Percentiles rank a stretch among this genome's conserved stretches.
These are phyloP conservation scores for Pseudogymnoascus sp. DNA, from an alignment of 2,329 filamentous ascomycete species.

Conservation along the genomic window DNA sequence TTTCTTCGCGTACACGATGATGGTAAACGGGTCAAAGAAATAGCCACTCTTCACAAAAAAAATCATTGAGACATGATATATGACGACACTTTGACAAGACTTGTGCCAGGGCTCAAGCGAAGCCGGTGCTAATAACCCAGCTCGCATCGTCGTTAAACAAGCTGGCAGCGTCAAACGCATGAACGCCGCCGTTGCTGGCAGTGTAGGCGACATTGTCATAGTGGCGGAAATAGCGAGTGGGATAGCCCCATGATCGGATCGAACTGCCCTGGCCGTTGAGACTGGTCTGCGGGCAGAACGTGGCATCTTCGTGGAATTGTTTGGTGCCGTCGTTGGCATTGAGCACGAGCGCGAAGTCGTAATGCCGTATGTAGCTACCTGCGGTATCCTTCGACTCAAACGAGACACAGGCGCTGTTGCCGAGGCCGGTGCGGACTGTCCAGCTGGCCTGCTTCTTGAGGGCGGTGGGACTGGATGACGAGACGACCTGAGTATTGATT, in stretches of 20 bases:
- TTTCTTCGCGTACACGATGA: background rate
- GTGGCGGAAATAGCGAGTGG: slow-evolving; percentile 51
- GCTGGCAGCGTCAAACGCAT: slow-evolving; percentile 40
- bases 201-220: slow-evolving; percentile 39
- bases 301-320: slow-evolving; percentile 52
- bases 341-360: slow-evolving; percentile 42
- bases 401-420: slow-evolving; percentile 48
- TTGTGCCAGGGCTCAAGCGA: slow-evolving; percentile 30
- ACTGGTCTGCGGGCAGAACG: slow-evolving; percentile 49
- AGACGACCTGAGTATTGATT: slow-evolving; percentile 47
- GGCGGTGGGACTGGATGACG: slow-evolving; percentile 39
- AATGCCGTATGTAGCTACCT: slow-evolving; percentile 51
- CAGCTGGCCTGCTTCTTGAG: slow-evolving; percentile 46
- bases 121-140: slow-evolving; percentile 37
- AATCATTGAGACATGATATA: background rate
- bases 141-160: slow-evolving; percentile 48
- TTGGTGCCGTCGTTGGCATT: slow-evolving; percentile 46
- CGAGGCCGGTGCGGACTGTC: slow-evolving; percentile 46
- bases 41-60: background rate
- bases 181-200: slow-evolving; percentile 47
- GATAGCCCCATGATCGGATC: slow-evolving; percentile 51
- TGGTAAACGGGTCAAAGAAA: background rate
- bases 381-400: slow-evolving; percentile 52
- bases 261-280: slow-evolving; percentile 44
- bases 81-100: background rate